A percentile compares a stretch with the other conserved stretches of the same genome.
phyloP scores from a whole-genome alignment of 441 rosid species.

The Arabidopsis hybrid region DNA sequence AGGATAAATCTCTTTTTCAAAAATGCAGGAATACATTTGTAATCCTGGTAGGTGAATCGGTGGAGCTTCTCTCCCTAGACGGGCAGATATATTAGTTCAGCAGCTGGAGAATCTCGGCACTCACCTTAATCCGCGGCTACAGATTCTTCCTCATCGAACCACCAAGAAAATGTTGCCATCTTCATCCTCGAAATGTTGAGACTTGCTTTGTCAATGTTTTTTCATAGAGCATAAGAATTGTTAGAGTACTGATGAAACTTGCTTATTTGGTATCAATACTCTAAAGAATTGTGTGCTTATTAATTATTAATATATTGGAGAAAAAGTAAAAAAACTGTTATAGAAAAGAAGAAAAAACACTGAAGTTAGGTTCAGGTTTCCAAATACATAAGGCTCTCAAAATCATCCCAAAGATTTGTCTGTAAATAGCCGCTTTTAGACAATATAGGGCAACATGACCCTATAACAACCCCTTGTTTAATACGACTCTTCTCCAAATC shows the following conservation, averaged over 20 bases:
- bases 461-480: not conserved
- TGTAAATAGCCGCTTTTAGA: not conserved
- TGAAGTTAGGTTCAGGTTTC: not conserved
- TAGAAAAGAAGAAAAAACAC: too few relatives aligned
- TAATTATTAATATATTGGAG: too few relatives aligned
- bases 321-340: too few relatives aligned
- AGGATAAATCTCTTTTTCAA: too few relatives aligned
- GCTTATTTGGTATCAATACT: too few relatives aligned
- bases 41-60: slow-evolving; percentile 93
- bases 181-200: slow-evolving; percentile 17
- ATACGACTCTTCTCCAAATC: slow-evolving; percentile 12
- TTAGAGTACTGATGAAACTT: too few relatives aligned
- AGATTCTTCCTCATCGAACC: slow-evolving; percentile 78
- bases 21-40: slow-evolving; percentile 64
- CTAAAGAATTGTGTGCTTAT: too few relatives aligned
- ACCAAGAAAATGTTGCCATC: slow-evolving; percentile 54
- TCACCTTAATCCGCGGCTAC: slow-evolving; percentile 76
- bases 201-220: too few relatives aligned
- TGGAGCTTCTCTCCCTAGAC: slow-evolving; percentile 87
- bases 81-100: slow-evolving; percentile 78
- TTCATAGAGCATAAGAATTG: too few relatives aligned
- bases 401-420: slow-evolving; percentile 2
- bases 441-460: not conserved
- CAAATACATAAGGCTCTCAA: slow-evolving; percentile 9
- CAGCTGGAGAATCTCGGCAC: slow-evolving; percentile 90